A percentile compares a stretch with the other conserved stretches of the same genome.
Conservation (phyloP, 345 rosid species). For the thale cress (Arabidopsis thaliana) region DNA sequence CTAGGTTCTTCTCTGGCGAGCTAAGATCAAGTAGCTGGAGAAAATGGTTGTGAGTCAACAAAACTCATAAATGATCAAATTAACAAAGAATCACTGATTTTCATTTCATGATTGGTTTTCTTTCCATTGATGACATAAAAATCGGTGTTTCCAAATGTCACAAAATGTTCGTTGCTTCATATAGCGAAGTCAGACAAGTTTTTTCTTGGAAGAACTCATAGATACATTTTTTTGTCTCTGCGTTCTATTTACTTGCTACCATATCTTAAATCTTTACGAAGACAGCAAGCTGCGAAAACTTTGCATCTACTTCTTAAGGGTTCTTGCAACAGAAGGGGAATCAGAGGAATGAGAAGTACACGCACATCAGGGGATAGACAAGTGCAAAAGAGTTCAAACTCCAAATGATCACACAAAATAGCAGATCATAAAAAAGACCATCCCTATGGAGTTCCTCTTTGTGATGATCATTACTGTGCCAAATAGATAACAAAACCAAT, state of each 20-base stretch:
- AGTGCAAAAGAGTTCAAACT: no score
- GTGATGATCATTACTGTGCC: no score
- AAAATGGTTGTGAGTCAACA: slow-evolving; percentile 64
- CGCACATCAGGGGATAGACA: no score
- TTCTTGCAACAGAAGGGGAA: slow-evolving; percentile 24
- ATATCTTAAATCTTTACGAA: slow-evolving; percentile 1
- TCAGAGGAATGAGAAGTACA: no score
- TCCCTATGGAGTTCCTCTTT: no score
- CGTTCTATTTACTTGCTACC: neutral
- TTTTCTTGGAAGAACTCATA: neutral
- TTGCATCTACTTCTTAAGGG: slow-evolving; percentile 15
- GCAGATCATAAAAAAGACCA: no score
- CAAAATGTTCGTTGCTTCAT: slow-evolving; percentile 28
- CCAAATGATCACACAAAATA: no score
- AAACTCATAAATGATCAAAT: slow-evolving; percentile 1
- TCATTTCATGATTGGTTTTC: slow-evolving; percentile 41
- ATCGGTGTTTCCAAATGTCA: slow-evolving; percentile 19
- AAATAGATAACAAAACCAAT: no score
- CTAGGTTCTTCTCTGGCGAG: slow-evolving; percentile 75
- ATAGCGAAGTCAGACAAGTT: slow-evolving; percentile 7
- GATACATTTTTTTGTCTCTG: neutral
- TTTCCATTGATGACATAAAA: slow-evolving; percentile 44
- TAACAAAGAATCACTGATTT: slow-evolving; percentile 30
- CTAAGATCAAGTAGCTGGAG: slow-evolving; percentile 79
- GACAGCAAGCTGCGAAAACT: slow-evolving; percentile 17